Conservation (phyloP, 2,329 filamentous ascomycete genomes). For the Lojkania enalia region DNA sequence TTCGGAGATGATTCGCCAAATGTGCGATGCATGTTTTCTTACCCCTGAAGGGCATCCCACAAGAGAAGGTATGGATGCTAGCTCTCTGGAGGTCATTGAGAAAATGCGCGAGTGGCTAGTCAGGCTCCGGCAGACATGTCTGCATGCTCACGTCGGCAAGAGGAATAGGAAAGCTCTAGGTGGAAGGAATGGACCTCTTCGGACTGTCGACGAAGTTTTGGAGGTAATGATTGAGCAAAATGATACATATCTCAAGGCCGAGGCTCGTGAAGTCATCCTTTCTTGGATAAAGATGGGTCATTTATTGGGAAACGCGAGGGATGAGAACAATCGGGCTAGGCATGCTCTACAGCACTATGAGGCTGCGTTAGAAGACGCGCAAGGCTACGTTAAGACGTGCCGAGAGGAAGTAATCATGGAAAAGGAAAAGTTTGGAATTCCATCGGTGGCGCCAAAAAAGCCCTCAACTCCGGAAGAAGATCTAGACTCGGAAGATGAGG, state of each 20-base stretch:
- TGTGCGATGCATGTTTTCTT: conserved; percentile 71
- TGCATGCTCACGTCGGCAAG: conserved; percentile 81
- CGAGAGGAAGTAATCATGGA: conserved; percentile 63
- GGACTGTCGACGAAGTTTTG: conserved; percentile 84
- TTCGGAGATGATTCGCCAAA: conserved; percentile 70
- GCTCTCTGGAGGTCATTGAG: conserved; percentile 61
- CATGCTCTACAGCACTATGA: conserved; percentile 74
- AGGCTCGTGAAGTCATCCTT: conserved; percentile 69
- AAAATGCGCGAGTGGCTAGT: conserved; percentile 80
- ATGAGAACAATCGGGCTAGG: conserved; percentile 54
- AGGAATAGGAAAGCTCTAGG: conserved; percentile 67
- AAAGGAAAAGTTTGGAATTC: conserved; percentile 40
- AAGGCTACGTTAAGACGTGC: conserved; percentile 63
- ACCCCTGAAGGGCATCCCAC: conserved; percentile 65
- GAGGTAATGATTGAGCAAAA: conserved; percentile 90
- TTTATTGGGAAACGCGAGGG: conserved; percentile 73
- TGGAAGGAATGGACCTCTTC: conserved; percentile 65
- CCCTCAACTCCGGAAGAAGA: conserved; percentile 31
- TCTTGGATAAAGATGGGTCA: conserved; percentile 72
- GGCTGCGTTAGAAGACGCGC: conserved; percentile 47
- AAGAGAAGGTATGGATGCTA: conserved; percentile 64
- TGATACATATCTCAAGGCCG: conserved; percentile 65
- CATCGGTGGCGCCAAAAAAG: conserved; percentile 13
- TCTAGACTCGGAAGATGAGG: conserved; percentile 40
- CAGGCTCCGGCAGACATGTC: conserved; percentile 75